Conservation (phyloP, 2,329 filamentous ascomycete species). For the Fusarium begoniae region DNA sequence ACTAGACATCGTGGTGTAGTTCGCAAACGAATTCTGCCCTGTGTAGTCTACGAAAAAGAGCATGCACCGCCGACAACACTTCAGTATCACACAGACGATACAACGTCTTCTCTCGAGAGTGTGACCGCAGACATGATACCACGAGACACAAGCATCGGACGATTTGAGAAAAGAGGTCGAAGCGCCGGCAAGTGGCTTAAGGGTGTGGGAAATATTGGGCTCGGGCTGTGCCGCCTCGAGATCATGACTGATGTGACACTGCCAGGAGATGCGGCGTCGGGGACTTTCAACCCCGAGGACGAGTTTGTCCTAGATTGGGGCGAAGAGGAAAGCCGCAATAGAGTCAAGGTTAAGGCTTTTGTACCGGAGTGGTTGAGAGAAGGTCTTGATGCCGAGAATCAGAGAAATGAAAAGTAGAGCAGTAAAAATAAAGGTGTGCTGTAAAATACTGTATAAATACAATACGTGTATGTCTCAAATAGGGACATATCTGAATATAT, state of each 20-base stretch:
- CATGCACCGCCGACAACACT: slow-evolving; percentile 52
- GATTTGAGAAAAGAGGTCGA: slow-evolving; percentile 67
- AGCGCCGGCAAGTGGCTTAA: slow-evolving; percentile 83
- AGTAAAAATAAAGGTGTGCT: background rate
- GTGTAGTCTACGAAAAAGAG: slow-evolving; percentile 71
- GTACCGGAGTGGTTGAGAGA: slow-evolving; percentile 78
- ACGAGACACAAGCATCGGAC: slow-evolving; percentile 59
- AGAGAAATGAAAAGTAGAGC: slow-evolving; percentile 27
- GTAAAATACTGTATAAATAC: slow-evolving; percentile 23
- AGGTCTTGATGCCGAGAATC: slow-evolving; percentile 47
- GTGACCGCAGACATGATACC: slow-evolving; percentile 52
- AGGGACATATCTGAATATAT: slow-evolving; percentile 20
- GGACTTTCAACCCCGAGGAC: slow-evolving; percentile 67
- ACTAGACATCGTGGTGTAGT: slow-evolving; percentile 96
- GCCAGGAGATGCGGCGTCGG: slow-evolving; percentile 72
- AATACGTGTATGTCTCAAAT: background rate
- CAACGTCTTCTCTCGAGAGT: slow-evolving; percentile 36
- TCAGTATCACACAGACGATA: slow-evolving; percentile 55
- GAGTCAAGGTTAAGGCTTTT: slow-evolving; percentile 76
- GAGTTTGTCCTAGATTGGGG: slow-evolving; percentile 69
- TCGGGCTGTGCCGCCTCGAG: slow-evolving; percentile 87
- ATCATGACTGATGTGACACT: slow-evolving; percentile 85
- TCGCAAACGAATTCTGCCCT: slow-evolving; percentile 86
- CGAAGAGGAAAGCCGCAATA: slow-evolving; percentile 50
- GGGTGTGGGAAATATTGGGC: slow-evolving; percentile 84